These are phyloP conservation scores for Mayamaea pseudoterrestris DNA, from an alignment of 108 stramenopile species.

Conservation along the genomic window DNA sequence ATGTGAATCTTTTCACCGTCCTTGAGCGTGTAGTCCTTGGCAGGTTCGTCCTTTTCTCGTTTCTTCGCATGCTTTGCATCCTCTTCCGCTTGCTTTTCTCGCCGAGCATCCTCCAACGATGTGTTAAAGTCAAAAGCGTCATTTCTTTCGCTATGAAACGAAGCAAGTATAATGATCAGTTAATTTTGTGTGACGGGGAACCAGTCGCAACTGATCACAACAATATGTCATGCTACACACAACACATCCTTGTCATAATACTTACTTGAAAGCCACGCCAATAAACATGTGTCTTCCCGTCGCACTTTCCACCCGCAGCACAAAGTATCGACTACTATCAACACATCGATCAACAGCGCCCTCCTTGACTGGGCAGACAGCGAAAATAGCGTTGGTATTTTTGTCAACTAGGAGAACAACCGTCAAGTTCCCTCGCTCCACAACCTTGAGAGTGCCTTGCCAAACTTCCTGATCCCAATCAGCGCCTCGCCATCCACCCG, in stretches of 20 bases:
- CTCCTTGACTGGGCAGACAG: constrained; percentile 75
- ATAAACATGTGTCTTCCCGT: constrained; percentile 92
- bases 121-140: constrained; percentile 98
- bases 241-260: no score
- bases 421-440: constrained; percentile 69
- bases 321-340: constrained; percentile 86
- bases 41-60: constrained; percentile 15
- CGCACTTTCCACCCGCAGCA: constrained; percentile 84
- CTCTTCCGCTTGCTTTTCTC: constrained; percentile 60
- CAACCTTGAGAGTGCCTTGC: constrained; percentile 85
- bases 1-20: constrained; percentile 87
- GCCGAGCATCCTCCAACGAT: constrained; percentile 77
- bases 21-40: constrained; percentile 81
- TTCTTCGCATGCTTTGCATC: constrained; percentile 17
- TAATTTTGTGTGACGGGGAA: no score
- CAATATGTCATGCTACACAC: no score
- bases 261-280: constrained; percentile 95
- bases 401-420: constrained; percentile 69
- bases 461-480: constrained; percentile 86
- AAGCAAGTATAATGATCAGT: no score
- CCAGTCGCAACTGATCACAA: no score
- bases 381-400: constrained; percentile 63
- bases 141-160: constrained; percentile 90
- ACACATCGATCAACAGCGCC: constrained; percentile 83
- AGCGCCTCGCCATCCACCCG: constrained; percentile 81